These are phyloP conservation scores for Xenoacremonium recifei DNA, from an alignment of 2,329 filamentous ascomycete species.

Conservation along the genomic window DNA sequence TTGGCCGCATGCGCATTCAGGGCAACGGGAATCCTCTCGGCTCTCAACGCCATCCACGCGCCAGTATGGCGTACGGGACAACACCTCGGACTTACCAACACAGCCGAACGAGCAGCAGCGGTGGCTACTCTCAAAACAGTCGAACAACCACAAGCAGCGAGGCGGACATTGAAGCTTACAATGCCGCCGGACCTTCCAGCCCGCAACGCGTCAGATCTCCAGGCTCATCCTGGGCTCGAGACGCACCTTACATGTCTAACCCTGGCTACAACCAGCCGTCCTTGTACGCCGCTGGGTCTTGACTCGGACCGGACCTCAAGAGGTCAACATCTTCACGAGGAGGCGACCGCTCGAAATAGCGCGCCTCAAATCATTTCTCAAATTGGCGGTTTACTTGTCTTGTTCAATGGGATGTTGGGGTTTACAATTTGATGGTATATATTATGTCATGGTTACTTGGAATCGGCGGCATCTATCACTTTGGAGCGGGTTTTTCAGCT, in stretches of 20 bases:
- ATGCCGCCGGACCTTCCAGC: conserved; percentile 15
- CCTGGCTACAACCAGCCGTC: conserved; percentile 10
- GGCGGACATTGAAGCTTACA: conserved; percentile 21
- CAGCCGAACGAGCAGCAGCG: conserved; percentile 32
- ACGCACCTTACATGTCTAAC: conserved; percentile 18
- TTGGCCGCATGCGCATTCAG: conserved; percentile 22
- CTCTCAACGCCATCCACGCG: conserved; percentile 9
- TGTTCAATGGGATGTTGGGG: too few species aligned
- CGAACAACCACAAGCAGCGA: conserved; percentile 31
- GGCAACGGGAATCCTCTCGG: conserved; percentile 3
- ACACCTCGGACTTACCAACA: conserved; percentile 27
- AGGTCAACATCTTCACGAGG: too few species aligned
- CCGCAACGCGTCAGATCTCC: conserved; percentile 19
- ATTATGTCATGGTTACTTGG: too few species aligned
- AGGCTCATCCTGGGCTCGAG: conserved; percentile 20
- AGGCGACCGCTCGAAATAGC: too few species aligned
- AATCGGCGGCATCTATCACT: too few species aligned
- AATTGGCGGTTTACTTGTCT: too few species aligned
- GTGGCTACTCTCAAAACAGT: conserved; percentile 34
- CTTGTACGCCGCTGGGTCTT: conserved; percentile 21
- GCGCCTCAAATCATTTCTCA: too few species aligned
- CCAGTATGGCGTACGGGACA: conserved; percentile 31
- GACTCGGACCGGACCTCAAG: too few species aligned
- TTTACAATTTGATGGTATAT: too few species aligned
- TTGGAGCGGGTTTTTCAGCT: too few species aligned